Conservation (phyloP, 2,329 filamentous ascomycete species). For the Aspergillus tubingensis region DNA sequence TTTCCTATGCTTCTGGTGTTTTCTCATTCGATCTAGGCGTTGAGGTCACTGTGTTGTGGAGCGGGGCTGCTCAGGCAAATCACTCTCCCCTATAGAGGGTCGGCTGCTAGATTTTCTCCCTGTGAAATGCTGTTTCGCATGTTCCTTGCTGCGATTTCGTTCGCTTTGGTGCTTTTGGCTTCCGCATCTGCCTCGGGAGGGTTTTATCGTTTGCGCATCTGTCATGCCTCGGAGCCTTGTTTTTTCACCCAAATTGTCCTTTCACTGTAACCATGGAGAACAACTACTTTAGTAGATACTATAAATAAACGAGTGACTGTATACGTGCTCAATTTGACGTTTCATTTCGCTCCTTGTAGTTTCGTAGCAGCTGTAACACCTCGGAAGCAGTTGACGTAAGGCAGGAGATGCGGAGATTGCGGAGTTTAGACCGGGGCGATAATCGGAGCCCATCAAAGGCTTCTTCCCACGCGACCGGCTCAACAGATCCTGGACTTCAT, state of each 20-base stretch:
- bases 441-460: constrained; percentile 19
- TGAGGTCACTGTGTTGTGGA: constrained; percentile 17
- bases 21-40: constrained; percentile 19
- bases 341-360: background rate
- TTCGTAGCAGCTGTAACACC: background rate
- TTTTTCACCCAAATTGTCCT: constrained; percentile 11
- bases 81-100: constrained; percentile 15
- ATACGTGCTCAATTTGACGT: background rate
- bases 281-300: constrained; percentile 21
- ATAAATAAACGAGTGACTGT: constrained; percentile 15
- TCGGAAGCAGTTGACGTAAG: constrained; percentile 9
- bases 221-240: background rate
- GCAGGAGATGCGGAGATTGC: constrained; percentile 24
- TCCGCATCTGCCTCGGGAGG: constrained; percentile 8
- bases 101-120: constrained; percentile 19
- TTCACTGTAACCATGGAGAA: constrained; percentile 12
- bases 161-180: constrained; percentile 8
- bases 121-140: background rate
- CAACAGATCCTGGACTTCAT: constrained; percentile 3
- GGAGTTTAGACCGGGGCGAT: constrained; percentile 23
- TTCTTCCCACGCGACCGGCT: constrained; percentile 9
- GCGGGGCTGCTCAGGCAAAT: constrained; percentile 14
- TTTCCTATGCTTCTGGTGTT: constrained; percentile 1
- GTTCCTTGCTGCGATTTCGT: constrained; percentile 10
- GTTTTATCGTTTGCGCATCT: constrained; percentile 7